Evolutionary conservation across 192 early-diverging fungal species (phyloP).

Genomic region (Chytriomyces confervae): DNA sequence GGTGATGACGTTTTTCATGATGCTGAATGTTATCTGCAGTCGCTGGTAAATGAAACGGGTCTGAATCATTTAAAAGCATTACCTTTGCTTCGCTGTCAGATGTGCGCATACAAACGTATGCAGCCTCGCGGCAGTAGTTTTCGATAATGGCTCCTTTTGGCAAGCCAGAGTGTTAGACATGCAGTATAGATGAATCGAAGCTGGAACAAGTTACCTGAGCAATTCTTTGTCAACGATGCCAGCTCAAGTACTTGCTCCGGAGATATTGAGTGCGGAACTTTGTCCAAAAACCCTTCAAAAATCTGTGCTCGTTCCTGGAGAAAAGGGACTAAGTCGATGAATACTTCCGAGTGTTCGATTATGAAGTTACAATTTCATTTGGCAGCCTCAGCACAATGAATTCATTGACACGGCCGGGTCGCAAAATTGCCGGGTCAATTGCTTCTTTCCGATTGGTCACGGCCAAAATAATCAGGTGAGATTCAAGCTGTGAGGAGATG

Average conservation of each 20-base stretch:
- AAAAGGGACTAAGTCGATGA: neutral
- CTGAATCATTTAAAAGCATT: neutral
- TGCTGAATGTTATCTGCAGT: too few relatives aligned
- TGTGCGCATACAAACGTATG: slow-evolving; percentile 34
- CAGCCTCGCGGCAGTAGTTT: slow-evolving; percentile 83
- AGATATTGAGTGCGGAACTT: slow-evolving; percentile 48
- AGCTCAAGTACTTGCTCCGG: slow-evolving; percentile 53
- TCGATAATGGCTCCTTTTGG: slow-evolving; percentile 76
- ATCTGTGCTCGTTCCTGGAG: slow-evolving; percentile 37
- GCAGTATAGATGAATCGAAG: slow-evolving; percentile 1
- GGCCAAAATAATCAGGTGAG: slow-evolving; percentile 66
- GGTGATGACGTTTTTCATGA: neutral
- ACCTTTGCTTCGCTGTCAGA: neutral
- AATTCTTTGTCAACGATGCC: slow-evolving; percentile 60
- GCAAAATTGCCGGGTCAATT: slow-evolving; percentile 81
- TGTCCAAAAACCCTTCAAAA: slow-evolving; percentile 41
- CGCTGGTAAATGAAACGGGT: too few relatives aligned
- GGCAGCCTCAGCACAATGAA: slow-evolving; percentile 71
- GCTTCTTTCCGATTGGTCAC: slow-evolving; percentile 77
- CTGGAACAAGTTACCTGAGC: slow-evolving; percentile 52
- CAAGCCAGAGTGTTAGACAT: neutral
- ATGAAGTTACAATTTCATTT: slow-evolving; percentile 45
- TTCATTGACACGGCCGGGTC: slow-evolving; percentile 86
- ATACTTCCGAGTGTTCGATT: neutral
- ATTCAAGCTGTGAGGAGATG: slow-evolving; percentile 45